phyloP scores from a whole-genome alignment of 768 basidiomycete species.

The Lyophyllum semitale region DNA sequence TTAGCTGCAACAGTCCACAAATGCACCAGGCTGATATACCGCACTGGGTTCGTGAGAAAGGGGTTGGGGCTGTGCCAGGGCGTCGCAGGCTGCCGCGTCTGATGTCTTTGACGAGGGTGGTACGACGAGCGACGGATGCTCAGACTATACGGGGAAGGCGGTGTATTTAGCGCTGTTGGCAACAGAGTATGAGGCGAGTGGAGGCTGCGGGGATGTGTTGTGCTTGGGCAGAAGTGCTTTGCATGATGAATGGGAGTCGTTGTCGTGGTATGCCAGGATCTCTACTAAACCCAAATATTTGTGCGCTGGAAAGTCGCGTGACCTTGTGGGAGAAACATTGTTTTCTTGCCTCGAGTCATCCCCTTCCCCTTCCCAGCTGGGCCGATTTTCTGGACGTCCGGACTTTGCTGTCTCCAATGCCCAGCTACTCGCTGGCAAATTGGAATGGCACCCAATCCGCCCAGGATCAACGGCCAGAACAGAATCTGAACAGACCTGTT shows the following conservation, averaged over 20 bases:
- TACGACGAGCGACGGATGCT: background rate
- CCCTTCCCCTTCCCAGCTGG: background rate
- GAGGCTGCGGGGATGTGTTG: constrained; percentile 60
- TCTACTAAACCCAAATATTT: no score
- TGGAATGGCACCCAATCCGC: constrained; percentile 17
- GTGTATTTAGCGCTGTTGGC: constrained; percentile 51
- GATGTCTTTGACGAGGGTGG: constrained; percentile 37
- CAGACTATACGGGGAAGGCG: constrained; percentile 29
- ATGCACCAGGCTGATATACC: constrained; percentile 46
- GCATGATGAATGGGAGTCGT: constrained; percentile 27
- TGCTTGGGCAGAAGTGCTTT: constrained; percentile 51
- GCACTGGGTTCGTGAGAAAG: constrained; percentile 51
- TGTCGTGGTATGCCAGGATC: no score
- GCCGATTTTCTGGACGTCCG: background rate
- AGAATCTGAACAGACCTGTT: background rate
- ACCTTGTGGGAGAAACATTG: background rate
- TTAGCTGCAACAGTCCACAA: constrained; percentile 36
- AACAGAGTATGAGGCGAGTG: constrained; percentile 36
- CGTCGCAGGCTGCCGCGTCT: constrained; percentile 48
- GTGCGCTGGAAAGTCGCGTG: background rate
- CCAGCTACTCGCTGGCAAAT: constrained; percentile 18
- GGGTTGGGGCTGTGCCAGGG: constrained; percentile 64
- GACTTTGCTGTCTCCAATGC: constrained; percentile 5
- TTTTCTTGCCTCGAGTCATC: background rate
- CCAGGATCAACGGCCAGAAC: background rate